These are phyloP conservation scores for Chaetomidium leptoderma DNA, from an alignment of 495 filamentous ascomycete genomes.

Conservation along the genomic window DNA sequence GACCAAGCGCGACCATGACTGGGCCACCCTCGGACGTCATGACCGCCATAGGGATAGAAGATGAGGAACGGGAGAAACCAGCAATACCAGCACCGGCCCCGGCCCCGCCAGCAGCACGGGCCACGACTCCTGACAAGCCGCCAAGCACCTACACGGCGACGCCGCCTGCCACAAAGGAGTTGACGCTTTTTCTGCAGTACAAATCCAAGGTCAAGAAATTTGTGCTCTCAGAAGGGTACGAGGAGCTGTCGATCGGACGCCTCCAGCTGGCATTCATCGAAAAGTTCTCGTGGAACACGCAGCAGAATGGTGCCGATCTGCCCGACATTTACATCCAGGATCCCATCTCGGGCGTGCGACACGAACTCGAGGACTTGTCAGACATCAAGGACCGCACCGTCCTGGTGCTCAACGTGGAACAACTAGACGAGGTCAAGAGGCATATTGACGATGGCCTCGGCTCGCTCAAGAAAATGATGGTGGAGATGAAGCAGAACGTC, in stretches of 20 bases:
- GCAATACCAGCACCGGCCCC: slow-evolving; percentile 20
- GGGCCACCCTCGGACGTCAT: slow-evolving; percentile 40
- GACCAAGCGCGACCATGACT: slow-evolving; percentile 50
- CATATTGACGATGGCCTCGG: slow-evolving; percentile 92
- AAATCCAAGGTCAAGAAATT: slow-evolving; percentile 97
- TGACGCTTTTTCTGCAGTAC: slow-evolving; percentile 96
- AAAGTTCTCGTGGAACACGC: slow-evolving; percentile 97
- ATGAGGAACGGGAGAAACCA: slow-evolving; percentile 31
- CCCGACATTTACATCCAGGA: slow-evolving; percentile 98
- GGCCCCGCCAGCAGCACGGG: slow-evolving; percentile 14
- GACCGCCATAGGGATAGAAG: slow-evolving; percentile 31
- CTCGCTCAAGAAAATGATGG: slow-evolving; percentile 71
- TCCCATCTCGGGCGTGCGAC: slow-evolving; percentile 85
- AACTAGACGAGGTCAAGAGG: slow-evolving; percentile 92
- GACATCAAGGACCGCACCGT: slow-evolving; percentile 96
- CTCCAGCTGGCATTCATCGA: slow-evolving; percentile 98
- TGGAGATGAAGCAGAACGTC: slow-evolving; percentile 72
- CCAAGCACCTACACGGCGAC: slow-evolving; percentile 50
- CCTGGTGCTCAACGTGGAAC: slow-evolving; percentile 87
- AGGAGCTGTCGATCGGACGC: slow-evolving; percentile 76
- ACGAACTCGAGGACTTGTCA: slow-evolving; percentile 90
- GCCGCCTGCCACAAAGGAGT: slow-evolving; percentile 75
- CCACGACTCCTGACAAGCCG: slow-evolving; percentile 41
- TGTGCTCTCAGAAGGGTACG: slow-evolving; percentile 75
- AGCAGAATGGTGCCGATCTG: slow-evolving; percentile 85